phyloP scores from a whole-genome alignment of 1,284 basidiomycete species.

The Microbotryum saponariae region DNA sequence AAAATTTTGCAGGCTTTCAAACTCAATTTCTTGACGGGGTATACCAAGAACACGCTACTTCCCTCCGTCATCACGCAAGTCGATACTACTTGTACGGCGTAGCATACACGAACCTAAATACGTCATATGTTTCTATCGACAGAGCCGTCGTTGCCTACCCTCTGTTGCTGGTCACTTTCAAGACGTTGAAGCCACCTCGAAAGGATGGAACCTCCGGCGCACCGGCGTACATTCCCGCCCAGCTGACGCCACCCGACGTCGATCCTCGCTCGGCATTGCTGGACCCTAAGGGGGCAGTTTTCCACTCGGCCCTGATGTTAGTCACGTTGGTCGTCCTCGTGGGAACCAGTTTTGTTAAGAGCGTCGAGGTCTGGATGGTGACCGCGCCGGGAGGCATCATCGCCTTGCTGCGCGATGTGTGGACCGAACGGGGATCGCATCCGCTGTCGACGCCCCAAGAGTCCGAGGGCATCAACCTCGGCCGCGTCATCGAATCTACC shows the following conservation, averaged over 20 bases:
- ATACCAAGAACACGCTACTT: conserved; percentile 33
- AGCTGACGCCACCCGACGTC: conserved; percentile 46
- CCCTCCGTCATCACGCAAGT: conserved; percentile 52
- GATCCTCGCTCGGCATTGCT: conserved; percentile 46
- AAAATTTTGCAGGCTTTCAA: conserved; percentile 28
- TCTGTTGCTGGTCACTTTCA: conserved; percentile 39
- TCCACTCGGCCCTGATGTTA: conserved; percentile 47
- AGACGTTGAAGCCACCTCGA: not conserved
- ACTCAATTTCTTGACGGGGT: conserved; percentile 36
- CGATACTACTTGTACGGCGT: not conserved
- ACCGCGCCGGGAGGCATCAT: conserved; percentile 75
- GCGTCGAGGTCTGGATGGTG: conserved; percentile 56
- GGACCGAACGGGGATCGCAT: conserved; percentile 48
- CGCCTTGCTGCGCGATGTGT: conserved; percentile 63
- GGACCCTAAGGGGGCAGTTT: conserved; percentile 50
- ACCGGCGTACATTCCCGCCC: conserved; percentile 42
- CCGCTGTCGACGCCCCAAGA: not conserved
- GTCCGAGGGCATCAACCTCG: conserved; percentile 23
- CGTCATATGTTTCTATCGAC: conserved; percentile 3
- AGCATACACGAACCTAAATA: conserved; percentile 20
- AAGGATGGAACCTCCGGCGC: not conserved
- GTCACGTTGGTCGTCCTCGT: conserved; percentile 53
- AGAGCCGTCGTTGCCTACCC: conserved; percentile 41
- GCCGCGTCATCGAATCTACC: conserved; percentile 5
- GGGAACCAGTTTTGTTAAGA: conserved; percentile 50